Evolutionary conservation across 1,284 basidiomycete species (phyloP).

Genomic region (Ustilago shanxiensis): DNA sequence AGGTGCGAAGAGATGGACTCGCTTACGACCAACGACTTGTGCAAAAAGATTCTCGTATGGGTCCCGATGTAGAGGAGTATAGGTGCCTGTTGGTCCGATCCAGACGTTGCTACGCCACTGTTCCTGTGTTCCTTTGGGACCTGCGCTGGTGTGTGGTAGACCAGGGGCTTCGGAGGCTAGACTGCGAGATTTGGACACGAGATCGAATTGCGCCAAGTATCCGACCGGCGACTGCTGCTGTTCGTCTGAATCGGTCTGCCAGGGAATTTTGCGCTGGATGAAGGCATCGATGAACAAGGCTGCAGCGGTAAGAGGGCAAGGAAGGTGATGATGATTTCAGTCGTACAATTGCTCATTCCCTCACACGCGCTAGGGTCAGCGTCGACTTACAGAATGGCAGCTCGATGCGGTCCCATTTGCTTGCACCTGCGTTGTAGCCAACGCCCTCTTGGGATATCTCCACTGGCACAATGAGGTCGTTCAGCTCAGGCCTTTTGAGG

Average conservation of each 20-base stretch:
- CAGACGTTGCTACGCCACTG: conserved; percentile 59
- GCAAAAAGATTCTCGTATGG: conserved; percentile 58
- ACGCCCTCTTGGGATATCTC: conserved; percentile 44
- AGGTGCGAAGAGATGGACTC: conserved; percentile 52
- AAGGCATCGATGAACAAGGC: conserved; percentile 57
- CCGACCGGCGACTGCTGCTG: conserved; percentile 34
- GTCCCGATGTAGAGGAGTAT: conserved; percentile 55
- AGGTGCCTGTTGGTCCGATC: conserved; percentile 54
- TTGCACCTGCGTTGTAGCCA: conserved; percentile 45
- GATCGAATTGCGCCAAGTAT: conserved; percentile 55
- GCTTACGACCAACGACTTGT: conserved; percentile 54
- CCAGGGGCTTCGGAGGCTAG: conserved; percentile 46
- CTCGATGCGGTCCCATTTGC: conserved; percentile 50
- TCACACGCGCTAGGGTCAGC: neutral
- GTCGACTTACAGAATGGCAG: conserved; percentile 42
- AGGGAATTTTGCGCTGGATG: conserved; percentile 48
- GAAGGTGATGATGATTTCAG: neutral
- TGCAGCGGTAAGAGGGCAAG: neutral
- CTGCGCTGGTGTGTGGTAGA: conserved; percentile 49
- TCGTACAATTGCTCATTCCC: neutral
- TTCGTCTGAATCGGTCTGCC: conserved; percentile 1
- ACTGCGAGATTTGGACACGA: conserved; percentile 35
- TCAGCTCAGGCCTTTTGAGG: conserved; percentile 26
- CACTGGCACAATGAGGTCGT: conserved; percentile 41
- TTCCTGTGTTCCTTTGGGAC: conserved; percentile 43